Conservation (phyloP, 1,284 basidiomycete genomes). For the Mycosarcoma maydis region DNA sequence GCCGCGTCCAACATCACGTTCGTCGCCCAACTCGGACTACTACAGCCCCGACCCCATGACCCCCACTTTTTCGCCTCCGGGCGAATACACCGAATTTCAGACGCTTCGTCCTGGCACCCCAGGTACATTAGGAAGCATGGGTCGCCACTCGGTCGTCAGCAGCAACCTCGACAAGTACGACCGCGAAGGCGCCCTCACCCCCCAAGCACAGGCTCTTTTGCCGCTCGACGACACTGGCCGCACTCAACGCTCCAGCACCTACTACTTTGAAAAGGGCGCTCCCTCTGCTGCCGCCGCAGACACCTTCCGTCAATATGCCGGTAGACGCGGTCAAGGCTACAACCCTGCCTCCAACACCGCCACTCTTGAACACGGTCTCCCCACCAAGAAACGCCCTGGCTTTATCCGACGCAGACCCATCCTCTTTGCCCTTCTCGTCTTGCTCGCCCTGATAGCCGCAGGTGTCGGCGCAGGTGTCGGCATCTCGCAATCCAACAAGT, state of each 20-base stretch:
- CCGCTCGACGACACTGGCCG: conserved; percentile 1
- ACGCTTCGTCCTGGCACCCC: conserved; percentile 41
- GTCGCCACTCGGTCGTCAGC: conserved; percentile 32
- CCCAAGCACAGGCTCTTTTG: conserved; percentile 30
- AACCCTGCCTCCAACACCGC: conserved; percentile 38
- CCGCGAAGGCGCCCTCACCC: conserved; percentile 17
- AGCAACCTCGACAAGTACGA: conserved; percentile 35
- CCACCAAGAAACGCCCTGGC: conserved; percentile 13
- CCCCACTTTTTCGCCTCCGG: conserved; percentile 44
- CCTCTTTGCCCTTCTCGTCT: conserved; percentile 29
- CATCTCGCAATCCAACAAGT: conserved; percentile 25
- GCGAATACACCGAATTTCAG: conserved; percentile 43
- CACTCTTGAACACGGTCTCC: conserved; percentile 9
- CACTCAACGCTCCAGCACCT: conserved; percentile 28
- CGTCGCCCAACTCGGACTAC: conserved; percentile 24
- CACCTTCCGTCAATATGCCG: conserved; percentile 21
- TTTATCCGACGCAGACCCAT: conserved; percentile 38
- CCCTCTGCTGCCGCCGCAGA: conserved; percentile 12
- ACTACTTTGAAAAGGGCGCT: conserved; percentile 51
- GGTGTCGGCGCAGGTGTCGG: conserved; percentile 49
- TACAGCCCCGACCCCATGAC: conserved; percentile 40
- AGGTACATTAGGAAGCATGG: conserved; percentile 34
- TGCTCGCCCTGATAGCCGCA: conserved; percentile 42
- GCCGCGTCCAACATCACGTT: conserved; percentile 14
- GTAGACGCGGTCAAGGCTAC: conserved; percentile 37